A percentile compares a stretch with the other conserved stretches of the same genome.
phyloP scores from a whole-genome alignment of 176 grass and related monocot genomes.

The Eleusine coracana region DNA sequence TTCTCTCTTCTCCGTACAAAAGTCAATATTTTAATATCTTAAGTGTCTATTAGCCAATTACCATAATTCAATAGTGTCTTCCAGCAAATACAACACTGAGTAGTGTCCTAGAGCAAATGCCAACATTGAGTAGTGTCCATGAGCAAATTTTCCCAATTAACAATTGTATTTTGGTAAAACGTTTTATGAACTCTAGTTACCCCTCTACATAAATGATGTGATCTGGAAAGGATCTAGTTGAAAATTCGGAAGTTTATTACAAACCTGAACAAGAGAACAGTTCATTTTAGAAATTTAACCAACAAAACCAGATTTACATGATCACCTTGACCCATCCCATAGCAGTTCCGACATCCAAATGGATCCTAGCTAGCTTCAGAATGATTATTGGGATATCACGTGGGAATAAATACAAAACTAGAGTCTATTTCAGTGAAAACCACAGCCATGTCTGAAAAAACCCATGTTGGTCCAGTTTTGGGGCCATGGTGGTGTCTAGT shows the following conservation, averaged over 20 bases:
- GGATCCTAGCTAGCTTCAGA: background rate
- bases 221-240: background rate
- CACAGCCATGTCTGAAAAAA: background rate
- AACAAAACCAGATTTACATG: slow-evolving; percentile 2
- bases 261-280: background rate
- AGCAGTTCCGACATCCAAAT: background rate
- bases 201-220: background rate
- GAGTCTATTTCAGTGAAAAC: background rate
- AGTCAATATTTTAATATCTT: too few species aligned
- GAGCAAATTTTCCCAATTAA: background rate
- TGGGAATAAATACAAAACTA: background rate
- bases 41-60: too few species aligned
- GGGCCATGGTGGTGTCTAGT: background rate
- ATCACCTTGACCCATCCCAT: background rate
- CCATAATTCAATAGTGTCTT: too few species aligned
- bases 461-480: background rate
- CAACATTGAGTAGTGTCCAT: too few species aligned
- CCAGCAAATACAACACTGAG: too few species aligned
- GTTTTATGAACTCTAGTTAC: slow-evolving; percentile 13
- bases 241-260: background rate
- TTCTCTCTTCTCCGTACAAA: too few species aligned
- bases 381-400: background rate
- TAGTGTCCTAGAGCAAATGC: too few species aligned
- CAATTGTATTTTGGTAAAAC: slow-evolving; percentile 18
- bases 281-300: background rate